Evolutionary conservation across 306 rosid genomes (phyloP).

Genomic region (Cicer yamashitae): DNA sequence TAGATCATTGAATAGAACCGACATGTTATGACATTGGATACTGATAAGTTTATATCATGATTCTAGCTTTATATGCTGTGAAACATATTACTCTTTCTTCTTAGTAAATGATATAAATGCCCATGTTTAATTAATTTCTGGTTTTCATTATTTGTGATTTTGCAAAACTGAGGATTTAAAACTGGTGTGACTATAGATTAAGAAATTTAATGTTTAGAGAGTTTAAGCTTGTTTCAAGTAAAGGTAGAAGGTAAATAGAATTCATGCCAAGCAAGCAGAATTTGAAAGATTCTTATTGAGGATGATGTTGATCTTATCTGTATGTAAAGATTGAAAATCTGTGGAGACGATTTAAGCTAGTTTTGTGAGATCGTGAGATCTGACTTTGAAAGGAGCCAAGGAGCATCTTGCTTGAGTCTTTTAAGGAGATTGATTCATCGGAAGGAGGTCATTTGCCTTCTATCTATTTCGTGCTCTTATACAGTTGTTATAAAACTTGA

Average conservation of each 20-base stretch:
- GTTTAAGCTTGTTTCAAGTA: slow-evolving; percentile 55
- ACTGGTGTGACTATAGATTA: slow-evolving; percentile 55
- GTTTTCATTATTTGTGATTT: slow-evolving; percentile 37
- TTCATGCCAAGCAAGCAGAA: slow-evolving; percentile 59
- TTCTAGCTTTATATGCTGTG: neutral
- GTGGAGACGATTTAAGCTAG: slow-evolving; percentile 63
- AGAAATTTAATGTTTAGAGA: slow-evolving; percentile 64
- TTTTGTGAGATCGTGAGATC: slow-evolving; percentile 55
- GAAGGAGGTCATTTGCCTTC: slow-evolving; percentile 11
- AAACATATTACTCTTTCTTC: slow-evolving; percentile 11
- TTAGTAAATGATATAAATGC: neutral
- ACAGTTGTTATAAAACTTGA: slow-evolving; percentile 5
- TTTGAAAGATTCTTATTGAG: slow-evolving; percentile 61
- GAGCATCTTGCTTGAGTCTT: slow-evolving; percentile 62
- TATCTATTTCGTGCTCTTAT: neutral
- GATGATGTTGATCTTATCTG: slow-evolving; percentile 57
- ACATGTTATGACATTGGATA: slow-evolving; percentile 21
- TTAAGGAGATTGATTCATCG: slow-evolving; percentile 56
- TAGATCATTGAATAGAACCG: slow-evolving; percentile 30
- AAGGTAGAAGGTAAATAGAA: slow-evolving; percentile 50
- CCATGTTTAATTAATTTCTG: slow-evolving; percentile 23
- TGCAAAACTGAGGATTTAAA: slow-evolving; percentile 59
- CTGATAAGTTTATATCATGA: slow-evolving; percentile 29
- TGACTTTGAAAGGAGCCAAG: slow-evolving; percentile 59
- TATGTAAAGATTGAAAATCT: slow-evolving; percentile 65